Percentiles rank a stretch among this genome's conserved stretches.
Conservation (phyloP, 1,139 yeast species). For the Saccharomyces hybrid region DNA sequence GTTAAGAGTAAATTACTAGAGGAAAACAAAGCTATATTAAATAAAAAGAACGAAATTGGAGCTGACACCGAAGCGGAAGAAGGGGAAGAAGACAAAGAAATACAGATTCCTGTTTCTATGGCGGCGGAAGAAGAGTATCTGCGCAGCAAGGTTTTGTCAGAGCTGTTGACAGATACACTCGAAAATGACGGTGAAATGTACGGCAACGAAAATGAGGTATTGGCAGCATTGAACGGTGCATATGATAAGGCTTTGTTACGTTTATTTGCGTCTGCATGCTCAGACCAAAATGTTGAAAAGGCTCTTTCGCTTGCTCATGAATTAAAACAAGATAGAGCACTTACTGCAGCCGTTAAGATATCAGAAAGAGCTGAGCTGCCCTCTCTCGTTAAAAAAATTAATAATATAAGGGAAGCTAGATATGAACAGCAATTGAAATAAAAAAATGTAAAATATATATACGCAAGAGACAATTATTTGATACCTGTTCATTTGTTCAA, state of each 20-base stretch:
- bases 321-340: conserved; percentile 68
- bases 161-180: conserved; percentile 34
- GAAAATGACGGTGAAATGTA: conserved; percentile 37
- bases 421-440: conserved; percentile 34
- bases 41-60: conserved; percentile 29
- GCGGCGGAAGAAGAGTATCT: conserved; percentile 38
- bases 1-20: conserved; percentile 25
- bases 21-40: conserved; percentile 18
- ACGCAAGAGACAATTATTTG: too few species aligned
- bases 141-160: conserved; percentile 34
- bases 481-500: too few species aligned
- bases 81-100: conserved; percentile 32
- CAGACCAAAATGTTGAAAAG: conserved; percentile 54
- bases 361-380: conserved; percentile 70
- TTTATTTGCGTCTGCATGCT: conserved; percentile 71
- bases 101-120: conserved; percentile 24
- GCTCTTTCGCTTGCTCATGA: conserved; percentile 66
- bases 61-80: conserved; percentile 31
- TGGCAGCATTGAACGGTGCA: conserved; percentile 43
- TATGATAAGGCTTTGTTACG: conserved; percentile 72
- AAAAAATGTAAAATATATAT: conserved; percentile 6
- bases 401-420: conserved; percentile 54
- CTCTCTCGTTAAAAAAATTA: conserved; percentile 59
- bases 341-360: conserved; percentile 76
- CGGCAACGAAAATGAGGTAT: conserved; percentile 40